Conservation (phyloP, 1,139 yeast species). For the Blastobotrys illinoisensis region DNA sequence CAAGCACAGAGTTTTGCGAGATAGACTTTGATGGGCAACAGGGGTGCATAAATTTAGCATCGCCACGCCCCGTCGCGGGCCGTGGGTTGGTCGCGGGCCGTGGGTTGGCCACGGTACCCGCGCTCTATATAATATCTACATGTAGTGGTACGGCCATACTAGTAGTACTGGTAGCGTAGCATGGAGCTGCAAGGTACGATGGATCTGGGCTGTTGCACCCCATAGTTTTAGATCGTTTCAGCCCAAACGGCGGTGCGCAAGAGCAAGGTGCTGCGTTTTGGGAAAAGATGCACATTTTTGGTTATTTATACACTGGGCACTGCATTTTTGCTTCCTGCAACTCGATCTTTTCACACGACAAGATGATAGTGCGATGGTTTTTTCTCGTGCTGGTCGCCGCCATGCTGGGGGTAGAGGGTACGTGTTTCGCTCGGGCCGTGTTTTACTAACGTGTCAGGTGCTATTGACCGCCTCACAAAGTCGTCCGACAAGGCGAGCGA, state of each 20-base stretch:
- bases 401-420: constrained; percentile 1
- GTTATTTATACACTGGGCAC: not conserved
- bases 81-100: not conserved
- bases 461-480: constrained; percentile 8
- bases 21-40: not conserved
- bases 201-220: not conserved
- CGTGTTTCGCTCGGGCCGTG: not conserved
- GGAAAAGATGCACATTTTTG: not conserved
- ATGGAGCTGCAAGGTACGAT: not conserved
- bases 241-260: not conserved
- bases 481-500: not conserved
- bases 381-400: not conserved
- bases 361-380: not conserved
- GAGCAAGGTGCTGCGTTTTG: not conserved
- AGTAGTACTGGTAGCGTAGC: too few relatives aligned
- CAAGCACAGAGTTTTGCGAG: not conserved
- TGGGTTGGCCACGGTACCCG: too few relatives aligned
- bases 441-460: not conserved
- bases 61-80: not conserved
- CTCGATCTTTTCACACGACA: too few relatives aligned
- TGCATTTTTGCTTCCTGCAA: not conserved
- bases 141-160: too few relatives aligned
- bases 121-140: too few relatives aligned
- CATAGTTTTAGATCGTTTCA: not conserved
- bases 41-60: not conserved